A percentile compares a stretch with the other conserved stretches of the same genome.
These are phyloP conservation scores for Sungouiozyma ichnusensis DNA, from an alignment of 805 yeast species.

Conservation along the genomic window DNA sequence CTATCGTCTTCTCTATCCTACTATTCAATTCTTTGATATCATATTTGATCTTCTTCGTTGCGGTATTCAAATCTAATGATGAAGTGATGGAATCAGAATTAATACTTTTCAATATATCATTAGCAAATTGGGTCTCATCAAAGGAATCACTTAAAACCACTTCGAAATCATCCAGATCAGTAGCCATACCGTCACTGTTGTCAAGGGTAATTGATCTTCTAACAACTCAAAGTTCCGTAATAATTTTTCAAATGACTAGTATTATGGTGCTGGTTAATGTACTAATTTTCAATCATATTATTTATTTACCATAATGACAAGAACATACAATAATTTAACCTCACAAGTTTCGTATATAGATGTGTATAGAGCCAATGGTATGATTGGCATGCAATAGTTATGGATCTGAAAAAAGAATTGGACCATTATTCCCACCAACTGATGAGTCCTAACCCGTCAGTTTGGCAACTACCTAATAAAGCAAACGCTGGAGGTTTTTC, in stretches of 20 bases:
- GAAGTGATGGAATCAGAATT: slow-evolving; percentile 10
- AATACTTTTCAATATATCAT: slow-evolving; percentile 17
- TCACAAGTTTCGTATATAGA: background rate
- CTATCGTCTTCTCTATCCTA: slow-evolving; percentile 14
- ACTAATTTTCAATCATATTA: no score
- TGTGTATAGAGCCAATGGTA: background rate
- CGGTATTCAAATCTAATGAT: slow-evolving; percentile 21
- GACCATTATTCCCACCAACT: slow-evolving; percentile 90
- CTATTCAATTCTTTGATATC: slow-evolving; percentile 21
- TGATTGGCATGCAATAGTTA: no score
- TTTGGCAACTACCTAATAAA: slow-evolving; percentile 79
- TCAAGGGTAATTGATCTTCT: no score
- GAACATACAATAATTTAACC: no score
- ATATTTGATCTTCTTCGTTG: slow-evolving; percentile 23
- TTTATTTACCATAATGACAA: no score
- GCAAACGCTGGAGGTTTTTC: slow-evolving; percentile 69
- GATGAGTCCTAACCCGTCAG: slow-evolving; percentile 93
- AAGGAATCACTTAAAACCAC: slow-evolving; percentile 15
- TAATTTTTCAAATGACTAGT: no score
- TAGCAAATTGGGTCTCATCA: slow-evolving; percentile 15
- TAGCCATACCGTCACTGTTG: slow-evolving; percentile 3
- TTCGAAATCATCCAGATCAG: slow-evolving; percentile 19
- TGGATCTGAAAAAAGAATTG: no score
- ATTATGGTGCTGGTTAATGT: no score
- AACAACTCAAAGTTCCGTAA: no score